These are phyloP conservation scores for Boechera stricta DNA, from an alignment of 345 rosid species.

Conservation along the genomic window DNA sequence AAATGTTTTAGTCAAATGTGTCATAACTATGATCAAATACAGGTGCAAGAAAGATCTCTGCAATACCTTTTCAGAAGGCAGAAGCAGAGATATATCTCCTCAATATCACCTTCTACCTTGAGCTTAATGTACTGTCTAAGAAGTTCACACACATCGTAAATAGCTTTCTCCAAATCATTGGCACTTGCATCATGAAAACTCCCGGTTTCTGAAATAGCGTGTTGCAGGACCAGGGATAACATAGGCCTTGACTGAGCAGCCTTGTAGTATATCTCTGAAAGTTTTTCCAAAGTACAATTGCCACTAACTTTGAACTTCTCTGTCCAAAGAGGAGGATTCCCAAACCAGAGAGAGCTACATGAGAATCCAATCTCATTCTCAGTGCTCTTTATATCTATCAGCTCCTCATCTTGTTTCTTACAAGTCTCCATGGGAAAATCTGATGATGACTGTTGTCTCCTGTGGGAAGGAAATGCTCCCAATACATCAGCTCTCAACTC, in stretches of 20 bases:
- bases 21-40: neutral
- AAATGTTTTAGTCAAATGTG: neutral
- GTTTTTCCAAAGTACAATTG: constrained; percentile 48
- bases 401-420: constrained; percentile 47
- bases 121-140: constrained; percentile 67
- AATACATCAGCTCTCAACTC: constrained; percentile 72
- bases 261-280: constrained; percentile 66
- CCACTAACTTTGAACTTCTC: constrained; percentile 67
- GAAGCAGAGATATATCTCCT: constrained; percentile 82
- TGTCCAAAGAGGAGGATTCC: constrained; percentile 84
- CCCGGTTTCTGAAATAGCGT: constrained; percentile 46
- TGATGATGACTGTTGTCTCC: constrained; percentile 49
- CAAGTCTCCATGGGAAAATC: constrained; percentile 43
- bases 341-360: constrained; percentile 61
- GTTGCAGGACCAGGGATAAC: constrained; percentile 67
- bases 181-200: constrained; percentile 46
- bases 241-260: constrained; percentile 50
- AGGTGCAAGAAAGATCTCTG: constrained; percentile 1
- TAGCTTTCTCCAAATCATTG: constrained; percentile 57
- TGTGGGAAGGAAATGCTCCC: constrained; percentile 66
- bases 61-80: constrained; percentile 72
- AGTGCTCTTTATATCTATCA: constrained; percentile 34
- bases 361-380: constrained; percentile 48
- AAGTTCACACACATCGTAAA: constrained; percentile 59
- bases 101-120: constrained; percentile 75